These are phyloP conservation scores for Glycine latifolia DNA, from an alignment of 306 rosid species.

Conservation along the genomic window DNA sequence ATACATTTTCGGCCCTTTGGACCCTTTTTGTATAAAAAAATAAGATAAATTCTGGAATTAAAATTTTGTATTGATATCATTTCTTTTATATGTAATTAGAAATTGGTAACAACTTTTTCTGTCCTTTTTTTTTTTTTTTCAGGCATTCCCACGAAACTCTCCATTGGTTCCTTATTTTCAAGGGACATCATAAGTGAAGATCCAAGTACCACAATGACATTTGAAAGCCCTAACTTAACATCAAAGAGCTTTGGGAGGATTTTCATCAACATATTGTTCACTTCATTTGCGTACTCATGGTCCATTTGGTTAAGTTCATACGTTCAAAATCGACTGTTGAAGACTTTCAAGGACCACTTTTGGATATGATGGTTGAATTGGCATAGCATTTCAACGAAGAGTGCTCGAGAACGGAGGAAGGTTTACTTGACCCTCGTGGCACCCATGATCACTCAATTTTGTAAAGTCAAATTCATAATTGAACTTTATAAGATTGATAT, in stretches of 20 bases:
- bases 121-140: background rate
- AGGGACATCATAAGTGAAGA: constrained; percentile 3
- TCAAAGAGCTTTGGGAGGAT: constrained; percentile 57
- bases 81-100: background rate
- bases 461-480: no score
- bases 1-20: no score
- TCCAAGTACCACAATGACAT: constrained; percentile 9
- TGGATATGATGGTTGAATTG: background rate
- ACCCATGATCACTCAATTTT: no score
- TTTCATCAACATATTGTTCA: constrained; percentile 49
- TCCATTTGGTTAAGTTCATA: background rate
- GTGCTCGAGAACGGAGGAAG: background rate
- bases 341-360: background rate
- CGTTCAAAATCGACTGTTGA: background rate
- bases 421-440: background rate
- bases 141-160: constrained; percentile 60
- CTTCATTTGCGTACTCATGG: background rate
- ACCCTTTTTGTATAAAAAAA: no score
- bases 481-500: no score
- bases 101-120: background rate
- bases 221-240: constrained; percentile 44
- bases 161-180: constrained; percentile 49
- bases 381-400: background rate
- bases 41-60: no score
- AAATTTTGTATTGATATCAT: no score